A percentile compares a stretch with the other conserved stretches of the same genome.
phyloP scores from a whole-genome alignment of 2,329 filamentous ascomycete genomes.

The Davidsoniella australis region DNA sequence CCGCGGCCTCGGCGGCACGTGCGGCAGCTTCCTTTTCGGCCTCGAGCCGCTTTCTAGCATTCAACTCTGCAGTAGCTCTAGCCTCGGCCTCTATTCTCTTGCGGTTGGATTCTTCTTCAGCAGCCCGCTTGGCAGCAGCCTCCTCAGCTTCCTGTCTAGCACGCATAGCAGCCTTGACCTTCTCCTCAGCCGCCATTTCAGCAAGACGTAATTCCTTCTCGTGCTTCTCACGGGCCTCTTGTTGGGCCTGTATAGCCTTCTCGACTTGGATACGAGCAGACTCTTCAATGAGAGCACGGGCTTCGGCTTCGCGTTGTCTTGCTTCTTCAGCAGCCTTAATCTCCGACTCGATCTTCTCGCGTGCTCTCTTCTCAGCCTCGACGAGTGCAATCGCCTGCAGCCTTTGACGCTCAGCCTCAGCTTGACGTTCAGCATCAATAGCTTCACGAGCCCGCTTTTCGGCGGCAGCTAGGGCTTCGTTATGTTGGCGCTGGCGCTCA shows the following conservation, averaged over 20 bases:
- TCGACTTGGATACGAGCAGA: slow-evolving; percentile 17
- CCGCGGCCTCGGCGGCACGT: slow-evolving; percentile 20
- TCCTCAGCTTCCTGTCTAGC: slow-evolving; percentile 23
- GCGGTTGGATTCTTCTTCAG: slow-evolving; percentile 14
- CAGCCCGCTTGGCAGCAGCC: slow-evolving; percentile 15
- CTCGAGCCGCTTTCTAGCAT: slow-evolving; percentile 23
- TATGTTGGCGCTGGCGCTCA: slow-evolving; percentile 24
- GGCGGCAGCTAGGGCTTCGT: slow-evolving; percentile 24
- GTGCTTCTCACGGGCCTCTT: slow-evolving; percentile 16
- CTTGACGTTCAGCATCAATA: slow-evolving; percentile 26
- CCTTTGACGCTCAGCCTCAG: slow-evolving; percentile 24
- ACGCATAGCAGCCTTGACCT: slow-evolving; percentile 20
- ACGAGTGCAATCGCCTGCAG: slow-evolving; percentile 20
- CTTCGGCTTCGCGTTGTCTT: slow-evolving; percentile 18
- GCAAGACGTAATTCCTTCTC: slow-evolving; percentile 14
- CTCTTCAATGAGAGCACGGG: slow-evolving; percentile 9
- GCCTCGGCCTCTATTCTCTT: slow-evolving; percentile 14
- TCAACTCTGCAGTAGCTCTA: slow-evolving; percentile 23
- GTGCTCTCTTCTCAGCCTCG: slow-evolving; percentile 24
- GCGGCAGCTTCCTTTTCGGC: slow-evolving; percentile 21
- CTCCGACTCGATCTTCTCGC: slow-evolving; percentile 18
- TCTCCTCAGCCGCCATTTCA: slow-evolving; percentile 8
- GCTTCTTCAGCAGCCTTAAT: slow-evolving; percentile 17
- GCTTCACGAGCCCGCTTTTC: slow-evolving; percentile 25
- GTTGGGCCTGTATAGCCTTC: slow-evolving; percentile 15